Conservation (phyloP, 352 stramenopile genomes). For the Phytophthora fragariae region DNA sequence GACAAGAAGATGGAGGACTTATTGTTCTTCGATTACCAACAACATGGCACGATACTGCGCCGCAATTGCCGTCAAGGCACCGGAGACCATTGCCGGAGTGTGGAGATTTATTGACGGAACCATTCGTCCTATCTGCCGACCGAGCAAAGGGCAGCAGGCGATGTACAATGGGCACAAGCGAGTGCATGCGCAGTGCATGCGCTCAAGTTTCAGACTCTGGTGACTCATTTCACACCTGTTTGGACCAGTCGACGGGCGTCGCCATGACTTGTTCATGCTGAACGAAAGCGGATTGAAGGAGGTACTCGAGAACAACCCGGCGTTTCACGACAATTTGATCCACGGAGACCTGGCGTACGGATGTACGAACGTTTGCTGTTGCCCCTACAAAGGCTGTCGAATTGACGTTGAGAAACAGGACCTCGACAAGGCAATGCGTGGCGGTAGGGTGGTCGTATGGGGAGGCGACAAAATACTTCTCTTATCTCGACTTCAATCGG, state of each 20-base stretch:
- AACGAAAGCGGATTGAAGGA: conserved; percentile 12
- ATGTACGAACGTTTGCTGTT: conserved; percentile 15
- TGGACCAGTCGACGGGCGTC: conserved; percentile 7
- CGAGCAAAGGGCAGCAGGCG: conserved; percentile 1
- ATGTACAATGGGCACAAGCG: conserved; percentile 23
- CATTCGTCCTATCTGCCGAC: conserved; percentile 19
- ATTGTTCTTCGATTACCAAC: conserved; percentile 11
- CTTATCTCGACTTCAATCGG: conserved; percentile 11
- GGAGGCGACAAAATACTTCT: conserved; percentile 13
- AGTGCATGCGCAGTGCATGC: conserved; percentile 6
- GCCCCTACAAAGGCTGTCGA: conserved; percentile 13
- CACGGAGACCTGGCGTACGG: conserved; percentile 10
- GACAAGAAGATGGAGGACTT: conserved; percentile 13
- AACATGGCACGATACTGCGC: conserved; percentile 18
- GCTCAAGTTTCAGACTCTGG: conserved; percentile 13
- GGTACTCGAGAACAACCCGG: conserved; percentile 3
- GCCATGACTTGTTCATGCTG: conserved; percentile 19
- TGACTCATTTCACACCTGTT: conserved; percentile 14
- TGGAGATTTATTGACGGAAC: conserved; percentile 23
- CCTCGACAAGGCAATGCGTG: conserved; percentile 9
- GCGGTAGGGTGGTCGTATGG: conserved; percentile 11
- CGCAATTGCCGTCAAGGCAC: conserved; percentile 7
- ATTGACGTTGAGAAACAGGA: neutral
- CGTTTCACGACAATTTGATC: conserved; percentile 15
- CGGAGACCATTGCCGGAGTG: neutral